Conservation (phyloP, 805 yeast species). For the Yarrowia porcina region DNA sequence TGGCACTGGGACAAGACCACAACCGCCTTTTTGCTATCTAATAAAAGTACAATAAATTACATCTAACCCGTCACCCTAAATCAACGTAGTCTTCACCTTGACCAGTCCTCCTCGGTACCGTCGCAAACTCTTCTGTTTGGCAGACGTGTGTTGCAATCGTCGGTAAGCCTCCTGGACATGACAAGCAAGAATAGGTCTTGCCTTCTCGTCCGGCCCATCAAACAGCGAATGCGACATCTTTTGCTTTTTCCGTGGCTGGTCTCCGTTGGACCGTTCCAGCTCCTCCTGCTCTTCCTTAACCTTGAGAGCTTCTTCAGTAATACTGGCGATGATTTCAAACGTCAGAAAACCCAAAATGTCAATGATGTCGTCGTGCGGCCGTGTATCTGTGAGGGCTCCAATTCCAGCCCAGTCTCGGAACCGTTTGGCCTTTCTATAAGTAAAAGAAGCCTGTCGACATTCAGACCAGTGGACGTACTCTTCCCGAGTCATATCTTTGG, state of each 20-base stretch:
- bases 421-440: conserved; percentile 89
- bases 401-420: conserved; percentile 97
- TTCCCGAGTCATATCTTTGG: conserved; percentile 89
- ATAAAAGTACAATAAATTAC: conserved; percentile 20
- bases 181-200: conserved; percentile 69
- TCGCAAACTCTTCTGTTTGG: conserved; percentile 60
- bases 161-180: conserved; percentile 92
- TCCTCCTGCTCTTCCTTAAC: conserved; percentile 70
- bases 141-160: conserved; percentile 56
- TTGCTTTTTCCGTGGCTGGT: conserved; percentile 35
- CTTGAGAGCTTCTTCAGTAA: conserved; percentile 86
- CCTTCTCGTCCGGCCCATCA: conserved; percentile 84
- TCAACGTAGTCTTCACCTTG: conserved; percentile 44
- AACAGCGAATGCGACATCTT: conserved; percentile 44
- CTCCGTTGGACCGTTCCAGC: conserved; percentile 49
- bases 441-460: conserved; percentile 95
- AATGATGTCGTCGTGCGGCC: conserved; percentile 94
- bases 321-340: conserved; percentile 91
- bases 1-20: too few relatives aligned
- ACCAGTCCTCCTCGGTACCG: conserved; percentile 71
- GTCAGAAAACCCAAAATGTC: conserved; percentile 94
- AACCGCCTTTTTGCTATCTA: too few relatives aligned
- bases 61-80: background rate
- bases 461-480: conserved; percentile 99
- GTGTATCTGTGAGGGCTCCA: conserved; percentile 73